Evolutionary conservation across 2,329 filamentous ascomycete species (phyloP), one percentile per base, ranked within the genome.

Genomic region (Aspergillus tamarii): DNA sequence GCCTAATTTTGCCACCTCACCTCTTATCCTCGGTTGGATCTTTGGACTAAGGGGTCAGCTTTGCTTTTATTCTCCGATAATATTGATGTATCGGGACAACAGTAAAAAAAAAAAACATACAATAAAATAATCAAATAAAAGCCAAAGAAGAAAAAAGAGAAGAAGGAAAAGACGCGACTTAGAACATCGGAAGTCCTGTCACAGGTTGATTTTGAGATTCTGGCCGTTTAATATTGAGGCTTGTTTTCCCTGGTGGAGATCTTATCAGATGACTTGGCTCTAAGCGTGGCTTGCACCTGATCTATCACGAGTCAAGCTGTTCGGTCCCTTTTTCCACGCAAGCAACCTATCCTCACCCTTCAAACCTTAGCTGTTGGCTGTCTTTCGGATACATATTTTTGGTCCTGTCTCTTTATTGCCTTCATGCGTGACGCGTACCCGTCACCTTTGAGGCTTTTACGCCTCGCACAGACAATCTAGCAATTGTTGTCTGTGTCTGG

Each of bases 211-310:
- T 54, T 54, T 36, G 19, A 54, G 32, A 54, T 10, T 10, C 21
- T 54, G 30, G 52, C 28, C 30, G 52, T 36, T 32, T 54, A 14
- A 34, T 54, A 54, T 54, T 36, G 52, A n/a, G 32, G 28, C 52
- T 54, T 54, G 52, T 36, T 54, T 36, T 53, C 48, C 30, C 21
- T 19, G 30, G 7, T 46, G 53, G 16, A 21, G 32, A 54, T 53
- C 58, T 60, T 60, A 53, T 60, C 58, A 60, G 46, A 53, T 60
- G 56, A 63, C 56, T 54, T 52, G 55, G 55, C 54, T 32, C 45
- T 26, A 14, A 28, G 14, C 2, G 56, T 48, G 28, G 16, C 45
- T 32, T 50, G n/a, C 43, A 39, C 36, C 57, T 39, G 28, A 23
- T n/a, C 6, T 52, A 8, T n/a, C n/a, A 28, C 32, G 48, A 32